Conservation (phyloP, 495 filamentous ascomycete species). For the Neurospora sp. region DNA sequence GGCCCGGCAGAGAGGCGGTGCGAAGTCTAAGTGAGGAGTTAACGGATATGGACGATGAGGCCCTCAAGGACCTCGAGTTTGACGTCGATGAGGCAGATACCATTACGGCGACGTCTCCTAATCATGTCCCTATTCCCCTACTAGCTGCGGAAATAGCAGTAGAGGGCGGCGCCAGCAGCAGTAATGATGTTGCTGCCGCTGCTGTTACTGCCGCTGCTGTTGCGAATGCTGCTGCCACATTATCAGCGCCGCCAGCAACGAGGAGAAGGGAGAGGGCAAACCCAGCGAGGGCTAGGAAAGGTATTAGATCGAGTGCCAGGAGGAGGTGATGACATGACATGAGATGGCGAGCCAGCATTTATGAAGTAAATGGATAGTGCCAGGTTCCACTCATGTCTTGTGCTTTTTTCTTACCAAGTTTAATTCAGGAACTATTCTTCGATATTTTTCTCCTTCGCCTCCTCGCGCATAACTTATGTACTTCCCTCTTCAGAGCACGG, state of each 20-base stretch:
- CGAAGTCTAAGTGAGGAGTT: constrained; percentile 77
- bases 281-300: constrained; percentile 20
- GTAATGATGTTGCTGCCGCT: background rate
- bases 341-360: background rate
- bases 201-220: background rate
- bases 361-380: background rate
- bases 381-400: background rate
- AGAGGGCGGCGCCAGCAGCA: background rate
- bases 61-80: constrained; percentile 52
- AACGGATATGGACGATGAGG: constrained; percentile 80
- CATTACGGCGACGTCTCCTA: constrained; percentile 30
- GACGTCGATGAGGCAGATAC: constrained; percentile 32
- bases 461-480: background rate
- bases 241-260: constrained; percentile 4
- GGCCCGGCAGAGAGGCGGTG: constrained; percentile 65
- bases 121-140: constrained; percentile 6
- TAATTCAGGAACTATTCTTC: background rate
- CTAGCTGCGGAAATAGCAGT: constrained; percentile 9
- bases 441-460: background rate
- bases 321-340: constrained; percentile 8
- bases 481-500: background rate
- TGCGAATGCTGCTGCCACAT: background rate
- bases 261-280: constrained; percentile 19
- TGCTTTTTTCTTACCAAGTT: background rate
- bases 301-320: constrained; percentile 13